Evolutionary conservation across 2,329 filamentous ascomycete genomes (phyloP), one percentile per base, ranked within the genome.

Genomic region (Penicillium sp.): DNA sequence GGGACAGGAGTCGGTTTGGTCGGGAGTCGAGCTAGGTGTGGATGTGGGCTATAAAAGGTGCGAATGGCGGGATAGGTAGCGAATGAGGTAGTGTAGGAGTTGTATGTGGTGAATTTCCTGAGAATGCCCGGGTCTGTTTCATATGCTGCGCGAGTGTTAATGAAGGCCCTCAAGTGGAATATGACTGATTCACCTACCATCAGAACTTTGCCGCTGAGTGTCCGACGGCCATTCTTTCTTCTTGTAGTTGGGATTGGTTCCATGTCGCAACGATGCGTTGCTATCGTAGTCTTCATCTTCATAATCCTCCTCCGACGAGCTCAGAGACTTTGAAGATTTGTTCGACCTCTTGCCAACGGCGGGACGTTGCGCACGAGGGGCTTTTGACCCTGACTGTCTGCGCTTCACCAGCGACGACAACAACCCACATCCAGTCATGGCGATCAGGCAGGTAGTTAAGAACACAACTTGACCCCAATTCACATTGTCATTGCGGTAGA

Each of bases 11-110:
- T 77, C 1, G 88, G 87, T 53, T 82, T 77, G 37, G 75, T 78
- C 3, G 88, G 88, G 4, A 97, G 77, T 66, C 93, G 87, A 52
- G 83, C 80, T n/a, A 84, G 82, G 63, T 96, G 88, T 19, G 83
- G 79, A 69, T 96, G 93, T 48, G 81, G 80, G 49, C 85, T 81
- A 70, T 85, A 90, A 68, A 97, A 96, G 38, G 90, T 83, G 49
- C 91, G 82, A 55, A 97, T 77, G 29, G 77, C 79, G 2, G 82
- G 78, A 65, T 96, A 97, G 8, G 79, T 83, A 56, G 83, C 75
- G 33, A 77, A 71, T 15, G 75, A 76, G 3, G 89, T 90, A n/a
- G 77, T 82, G 67, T 89, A 95, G 5, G 82, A 77, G 61, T 79
- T 78, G 58, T 85, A 77, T 34, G 79, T 76, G 13, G 87, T 89